Base-by-base conservation (phyloP, 2,329 filamentous ascomycete genomes). In the Hysterium pulicare region DNA sequence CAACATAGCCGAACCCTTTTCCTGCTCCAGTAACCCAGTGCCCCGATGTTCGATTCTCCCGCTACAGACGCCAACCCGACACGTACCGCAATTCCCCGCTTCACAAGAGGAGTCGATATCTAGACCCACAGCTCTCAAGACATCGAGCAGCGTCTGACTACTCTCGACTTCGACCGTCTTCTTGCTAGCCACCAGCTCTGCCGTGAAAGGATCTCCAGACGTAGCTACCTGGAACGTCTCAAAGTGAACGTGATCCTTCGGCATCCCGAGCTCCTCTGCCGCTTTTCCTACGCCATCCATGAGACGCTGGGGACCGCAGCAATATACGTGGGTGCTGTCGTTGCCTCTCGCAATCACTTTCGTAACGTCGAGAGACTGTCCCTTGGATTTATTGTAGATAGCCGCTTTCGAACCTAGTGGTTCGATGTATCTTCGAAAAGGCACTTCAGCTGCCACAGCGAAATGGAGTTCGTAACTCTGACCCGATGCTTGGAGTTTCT, bases 121-220 rank as follows among this genome's bases (percentile, higher is more conserved):
- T 67, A 77, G 53, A 0, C 73, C 73, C 3, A 61, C 62, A 3
- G 61, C 62, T 23, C 61, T 61, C 42, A 77, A 47, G 4, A 67
- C 59, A 42, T 70, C 60, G 3, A 76, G 55, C 21, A 75, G 52
- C 8, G 67, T 66, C 34, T 71, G 60, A 2, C 69, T 61, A 1
- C 66, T 61, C 2, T 59, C 64, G 0, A 75, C 76, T 13, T 70
- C 59, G 5, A 84, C 45, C 1, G 65, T 59, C 49, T 64, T 71
- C 35, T 58, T 45, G 30, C 57, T 53, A 40, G 76, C 74, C 5
- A 61, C 58, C 0, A 84, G 69, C 35, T 78, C 71, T 0, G 69
- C 81, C 31, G 78, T 75, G 48, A 84, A 85, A 0, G 79, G 75
- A 50, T 83, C 78, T 0, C 81, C 81, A 0, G 71, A 70, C 0